phyloP scores from a whole-genome alignment of 2,329 filamentous ascomycete species.

The Thelonectria olida region DNA sequence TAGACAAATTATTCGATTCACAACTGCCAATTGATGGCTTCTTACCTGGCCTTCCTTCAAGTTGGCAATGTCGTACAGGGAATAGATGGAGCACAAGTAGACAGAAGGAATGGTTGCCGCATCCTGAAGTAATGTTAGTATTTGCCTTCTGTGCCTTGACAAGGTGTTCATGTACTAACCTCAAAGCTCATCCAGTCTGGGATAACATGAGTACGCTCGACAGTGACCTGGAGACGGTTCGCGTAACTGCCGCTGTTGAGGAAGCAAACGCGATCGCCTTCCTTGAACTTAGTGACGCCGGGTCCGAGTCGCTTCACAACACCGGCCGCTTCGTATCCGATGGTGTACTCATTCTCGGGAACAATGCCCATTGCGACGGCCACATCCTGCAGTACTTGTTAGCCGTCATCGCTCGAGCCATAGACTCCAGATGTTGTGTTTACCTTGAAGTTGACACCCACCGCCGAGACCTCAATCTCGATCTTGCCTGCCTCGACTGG shows the following conservation, averaged over 20 bases:
- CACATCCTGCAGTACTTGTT: constrained; percentile 33
- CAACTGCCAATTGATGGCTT: too few species aligned
- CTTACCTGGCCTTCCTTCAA: constrained; percentile 3
- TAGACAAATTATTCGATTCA: too few species aligned
- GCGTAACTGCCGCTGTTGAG: constrained; percentile 31
- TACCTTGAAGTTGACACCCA: constrained; percentile 36
- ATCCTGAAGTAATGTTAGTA: too few species aligned
- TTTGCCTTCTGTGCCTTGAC: too few species aligned
- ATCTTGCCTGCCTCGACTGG: constrained; percentile 5
- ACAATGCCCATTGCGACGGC: constrained; percentile 35
- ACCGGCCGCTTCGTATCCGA: constrained; percentile 41
- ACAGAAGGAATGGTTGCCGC: constrained; percentile 47
- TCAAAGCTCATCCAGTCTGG: constrained; percentile 47
- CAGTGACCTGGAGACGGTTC: constrained; percentile 8
- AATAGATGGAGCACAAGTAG: constrained; percentile 44
- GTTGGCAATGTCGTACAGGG: constrained; percentile 18
- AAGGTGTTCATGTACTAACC: too few species aligned
- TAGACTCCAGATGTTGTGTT: too few species aligned
- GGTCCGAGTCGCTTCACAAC: constrained; percentile 41
- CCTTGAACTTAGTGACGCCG: constrained; percentile 7
- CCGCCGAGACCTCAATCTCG: constrained; percentile 37
- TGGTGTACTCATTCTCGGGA: constrained; percentile 22
- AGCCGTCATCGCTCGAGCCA: too few species aligned
- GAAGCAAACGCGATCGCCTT: constrained; percentile 40
- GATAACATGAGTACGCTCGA: constrained; percentile 30